Evolutionary conservation across 2,329 filamentous ascomycete species (phyloP), one percentile per base, ranked within the genome.

Genomic region (Sphaerostilbella broomeana): DNA sequence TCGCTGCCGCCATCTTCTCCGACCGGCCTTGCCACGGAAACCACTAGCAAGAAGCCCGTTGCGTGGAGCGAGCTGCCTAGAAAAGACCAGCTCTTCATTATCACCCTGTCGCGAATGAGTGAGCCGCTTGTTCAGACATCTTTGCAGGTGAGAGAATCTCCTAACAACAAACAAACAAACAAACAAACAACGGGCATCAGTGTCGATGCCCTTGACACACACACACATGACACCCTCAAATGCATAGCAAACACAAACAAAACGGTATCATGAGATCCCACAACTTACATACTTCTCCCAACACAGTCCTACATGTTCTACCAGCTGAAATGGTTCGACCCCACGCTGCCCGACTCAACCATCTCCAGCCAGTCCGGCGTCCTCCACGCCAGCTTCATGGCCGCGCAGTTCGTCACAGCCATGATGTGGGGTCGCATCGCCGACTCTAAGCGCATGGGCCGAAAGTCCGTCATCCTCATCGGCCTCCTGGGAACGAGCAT

Each of bases 61-160:
- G 35, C 55, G 19, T 92, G 85, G 86, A 65, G 65, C 27, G 79
- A 83, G 10, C 67, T 94, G 1, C 88, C 88, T 0, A 72, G 76
- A 42, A 94, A 88, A 60, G 70, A 77, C 31, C 87, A 94, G 61
- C 72, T 94, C 15, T 64, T 81, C 20, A 80, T 94, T 42, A 70
- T 94, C 35, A 87, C 83, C 0, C 64, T 94, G 30, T 82, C 86
- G 7, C 78, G 88, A 19, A 67, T 94, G 16, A 86, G 84, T 9
- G 88, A 94, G 56, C 87, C 87, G 4, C 66, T 94, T 24, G 84
- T 86, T 0, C 84, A 92, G 55, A 88, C 84, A 1, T 86, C 80
- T 10, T 61, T 88, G 7, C 70, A 71, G 60, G 67, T 67, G 54
- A 30, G 44, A 36, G n/a, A n/a, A n/a, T n/a, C n/a, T n/a, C 18